These are phyloP conservation scores for Pythium coloratum DNA, from an alignment of 352 stramenopile genomes.

Conservation along the genomic window DNA sequence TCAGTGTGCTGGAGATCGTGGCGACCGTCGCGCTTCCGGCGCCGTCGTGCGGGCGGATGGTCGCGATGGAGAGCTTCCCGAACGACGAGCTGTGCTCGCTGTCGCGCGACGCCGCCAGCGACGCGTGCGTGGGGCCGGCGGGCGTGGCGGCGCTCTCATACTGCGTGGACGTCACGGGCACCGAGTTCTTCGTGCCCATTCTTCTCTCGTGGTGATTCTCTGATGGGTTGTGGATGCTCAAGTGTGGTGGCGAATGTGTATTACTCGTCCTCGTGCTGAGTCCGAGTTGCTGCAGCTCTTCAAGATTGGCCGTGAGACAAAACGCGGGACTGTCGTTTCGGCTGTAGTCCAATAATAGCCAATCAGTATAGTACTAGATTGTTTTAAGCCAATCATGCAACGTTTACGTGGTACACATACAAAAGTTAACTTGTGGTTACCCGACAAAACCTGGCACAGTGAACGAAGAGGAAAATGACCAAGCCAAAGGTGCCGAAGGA, in stretches of 20 bases:
- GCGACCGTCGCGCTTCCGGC: slow-evolving; percentile 1
- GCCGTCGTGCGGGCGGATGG: slow-evolving; percentile 52
- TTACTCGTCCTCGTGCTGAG: slow-evolving; percentile 5
- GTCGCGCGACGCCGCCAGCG: slow-evolving; percentile 7
- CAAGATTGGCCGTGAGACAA: slow-evolving; percentile 9
- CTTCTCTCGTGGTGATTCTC: not conserved
- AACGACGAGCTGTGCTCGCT: slow-evolving; percentile 6
- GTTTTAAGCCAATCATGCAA: not conserved
- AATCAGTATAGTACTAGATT: not conserved
- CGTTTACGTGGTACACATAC: not conserved
- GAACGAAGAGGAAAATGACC: slow-evolving; percentile 17
- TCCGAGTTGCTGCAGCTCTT: slow-evolving; percentile 9
- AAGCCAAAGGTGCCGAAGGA: slow-evolving; percentile 29
- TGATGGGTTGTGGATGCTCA: not conserved
- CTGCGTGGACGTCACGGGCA: slow-evolving; percentile 43
- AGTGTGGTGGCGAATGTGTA: too few relatives aligned
- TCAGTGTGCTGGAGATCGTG: slow-evolving; percentile 19
- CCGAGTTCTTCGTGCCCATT: slow-evolving; percentile 74
- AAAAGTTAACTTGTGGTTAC: not conserved
- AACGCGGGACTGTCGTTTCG: not conserved
- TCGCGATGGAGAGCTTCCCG: slow-evolving; percentile 39
- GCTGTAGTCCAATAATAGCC: not conserved
- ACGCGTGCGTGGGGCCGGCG: slow-evolving; percentile 1
- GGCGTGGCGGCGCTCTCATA: slow-evolving; percentile 14
- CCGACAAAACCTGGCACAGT: not conserved